A percentile compares a stretch with the other conserved stretches of the same genome.
phyloP scores from a whole-genome alignment of 352 stramenopile species.

The Globisporangium cederbergense region DNA sequence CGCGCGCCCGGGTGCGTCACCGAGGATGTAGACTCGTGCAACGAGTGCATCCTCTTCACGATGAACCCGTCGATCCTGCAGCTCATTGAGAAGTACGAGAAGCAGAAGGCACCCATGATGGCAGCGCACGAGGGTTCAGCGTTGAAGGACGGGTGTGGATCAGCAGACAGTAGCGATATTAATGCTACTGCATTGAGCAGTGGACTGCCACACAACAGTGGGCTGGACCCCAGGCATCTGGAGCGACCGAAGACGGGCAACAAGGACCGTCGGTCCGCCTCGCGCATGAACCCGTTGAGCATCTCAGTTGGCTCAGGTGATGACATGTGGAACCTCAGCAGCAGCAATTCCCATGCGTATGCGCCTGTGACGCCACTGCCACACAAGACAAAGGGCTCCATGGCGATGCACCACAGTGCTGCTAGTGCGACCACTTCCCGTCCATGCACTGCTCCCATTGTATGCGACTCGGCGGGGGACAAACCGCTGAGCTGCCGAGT shows the following conservation, averaged over 20 bases:
- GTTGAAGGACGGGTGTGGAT: background rate
- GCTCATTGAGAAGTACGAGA: constrained; percentile 83
- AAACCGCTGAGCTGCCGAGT: constrained; percentile 43
- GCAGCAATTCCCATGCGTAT: constrained; percentile 11
- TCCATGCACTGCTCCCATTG: constrained; percentile 61
- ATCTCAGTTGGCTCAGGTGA: constrained; percentile 13
- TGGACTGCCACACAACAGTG: constrained; percentile 9
- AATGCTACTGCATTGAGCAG: background rate
- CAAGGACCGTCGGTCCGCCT: constrained; percentile 26
- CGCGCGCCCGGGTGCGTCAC: constrained; percentile 60
- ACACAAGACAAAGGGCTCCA: constrained; percentile 26
- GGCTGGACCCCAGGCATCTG: constrained; percentile 14
- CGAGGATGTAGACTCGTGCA: constrained; percentile 56
- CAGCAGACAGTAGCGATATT: background rate
- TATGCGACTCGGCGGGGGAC: constrained; percentile 36
- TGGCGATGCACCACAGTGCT: background rate
- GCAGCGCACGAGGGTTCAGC: too few species aligned
- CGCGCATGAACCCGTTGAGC: constrained; percentile 21
- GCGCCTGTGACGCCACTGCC: constrained; percentile 37
- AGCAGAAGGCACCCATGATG: constrained; percentile 21
- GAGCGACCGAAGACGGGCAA: constrained; percentile 60
- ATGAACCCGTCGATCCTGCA: constrained; percentile 67
- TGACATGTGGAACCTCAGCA: constrained; percentile 1
- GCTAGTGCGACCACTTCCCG: constrained; percentile 18
- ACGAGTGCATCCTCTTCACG: constrained; percentile 86